phyloP scores from a whole-genome alignment of 495 filamentous ascomycete species.

The Aeminium ludgeri region DNA sequence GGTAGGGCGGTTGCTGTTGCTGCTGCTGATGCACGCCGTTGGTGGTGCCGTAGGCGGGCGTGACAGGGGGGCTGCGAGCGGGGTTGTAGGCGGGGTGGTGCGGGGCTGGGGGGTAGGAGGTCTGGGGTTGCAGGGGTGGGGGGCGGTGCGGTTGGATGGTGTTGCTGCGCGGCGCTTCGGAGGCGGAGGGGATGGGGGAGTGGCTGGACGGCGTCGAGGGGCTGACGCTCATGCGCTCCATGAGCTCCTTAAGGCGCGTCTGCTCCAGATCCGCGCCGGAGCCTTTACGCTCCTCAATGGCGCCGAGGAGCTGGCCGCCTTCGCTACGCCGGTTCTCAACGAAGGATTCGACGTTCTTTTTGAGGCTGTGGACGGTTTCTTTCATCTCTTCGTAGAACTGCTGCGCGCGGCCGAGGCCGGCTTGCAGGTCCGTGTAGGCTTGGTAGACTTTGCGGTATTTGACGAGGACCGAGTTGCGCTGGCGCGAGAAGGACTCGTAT shows the following conservation, averaged over 20 bases:
- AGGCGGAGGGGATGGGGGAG: slow-evolving; percentile 2
- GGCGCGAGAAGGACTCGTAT: slow-evolving; percentile 74
- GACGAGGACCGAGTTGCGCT: slow-evolving; percentile 61
- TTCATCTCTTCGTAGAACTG: slow-evolving; percentile 92
- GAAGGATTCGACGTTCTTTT: slow-evolving; percentile 92
- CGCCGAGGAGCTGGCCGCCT: slow-evolving; percentile 69
- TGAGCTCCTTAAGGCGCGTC: slow-evolving; percentile 67
- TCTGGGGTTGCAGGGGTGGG: slow-evolving; percentile 26
- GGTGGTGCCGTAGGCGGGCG: slow-evolving; percentile 18
- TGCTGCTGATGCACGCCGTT: slow-evolving; percentile 4
- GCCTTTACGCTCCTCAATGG: slow-evolving; percentile 68
- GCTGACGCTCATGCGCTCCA: slow-evolving; percentile 70
- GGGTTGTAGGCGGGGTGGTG: slow-evolving; percentile 20
- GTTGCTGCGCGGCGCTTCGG: slow-evolving; percentile 12
- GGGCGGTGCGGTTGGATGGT: slow-evolving; percentile 25
- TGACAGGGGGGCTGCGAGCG: slow-evolving; percentile 22
- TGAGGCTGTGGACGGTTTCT: slow-evolving; percentile 84
- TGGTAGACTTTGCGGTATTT: slow-evolving; percentile 88
- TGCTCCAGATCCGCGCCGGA: slow-evolving; percentile 72
- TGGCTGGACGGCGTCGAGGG: slow-evolving; percentile 8
- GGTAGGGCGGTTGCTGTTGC: not conserved
- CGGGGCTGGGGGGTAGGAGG: not conserved
- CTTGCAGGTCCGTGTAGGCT: slow-evolving; percentile 78
- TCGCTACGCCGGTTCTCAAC: slow-evolving; percentile 87
- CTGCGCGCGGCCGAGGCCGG: slow-evolving; percentile 69